These are phyloP conservation scores for Coccomyxa sp. DNA, from an alignment of 139 green algal genomes.

Conservation along the genomic window DNA sequence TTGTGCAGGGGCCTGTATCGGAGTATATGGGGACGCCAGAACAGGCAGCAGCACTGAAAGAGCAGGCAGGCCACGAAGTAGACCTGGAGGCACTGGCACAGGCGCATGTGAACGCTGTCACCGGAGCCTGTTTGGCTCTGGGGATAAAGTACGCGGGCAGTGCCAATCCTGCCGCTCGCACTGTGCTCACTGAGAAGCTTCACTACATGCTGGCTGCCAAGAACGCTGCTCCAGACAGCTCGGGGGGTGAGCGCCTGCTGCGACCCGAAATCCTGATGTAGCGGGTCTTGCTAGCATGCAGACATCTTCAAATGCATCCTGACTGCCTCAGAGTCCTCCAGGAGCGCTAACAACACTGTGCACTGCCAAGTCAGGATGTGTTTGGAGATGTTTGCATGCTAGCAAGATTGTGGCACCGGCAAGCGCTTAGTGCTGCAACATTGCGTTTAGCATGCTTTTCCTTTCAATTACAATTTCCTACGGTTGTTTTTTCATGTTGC, in stretches of 20 bases:
- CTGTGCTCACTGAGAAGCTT: constrained; percentile 50
- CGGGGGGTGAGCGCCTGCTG: constrained; percentile 1
- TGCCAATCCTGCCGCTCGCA: constrained; percentile 32
- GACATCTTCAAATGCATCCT: too few species aligned
- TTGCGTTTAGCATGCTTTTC: too few species aligned
- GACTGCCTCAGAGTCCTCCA: too few species aligned
- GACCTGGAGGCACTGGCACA: constrained; percentile 23
- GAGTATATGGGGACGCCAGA: constrained; percentile 9
- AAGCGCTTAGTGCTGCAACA: too few species aligned
- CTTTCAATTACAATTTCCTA: too few species aligned
- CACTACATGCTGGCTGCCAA: constrained; percentile 71
- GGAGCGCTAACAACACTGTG: too few species aligned
- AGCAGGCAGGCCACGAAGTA: not conserved
- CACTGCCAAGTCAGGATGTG: too few species aligned
- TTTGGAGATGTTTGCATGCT: too few species aligned
- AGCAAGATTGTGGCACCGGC: too few species aligned
- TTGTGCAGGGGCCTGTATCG: constrained; percentile 1
- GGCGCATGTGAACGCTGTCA: constrained; percentile 48
- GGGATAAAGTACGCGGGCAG: constrained; percentile 84
- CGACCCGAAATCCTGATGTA: not conserved
- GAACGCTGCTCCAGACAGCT: constrained; percentile 38
- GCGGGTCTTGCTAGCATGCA: too few species aligned
- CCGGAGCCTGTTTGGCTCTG: constrained; percentile 82
- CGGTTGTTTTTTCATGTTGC: too few species aligned
- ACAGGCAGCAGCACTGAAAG: not conserved